Conservation (phyloP, 768 basidiomycete species). For the Podaxis pistillaris region DNA sequence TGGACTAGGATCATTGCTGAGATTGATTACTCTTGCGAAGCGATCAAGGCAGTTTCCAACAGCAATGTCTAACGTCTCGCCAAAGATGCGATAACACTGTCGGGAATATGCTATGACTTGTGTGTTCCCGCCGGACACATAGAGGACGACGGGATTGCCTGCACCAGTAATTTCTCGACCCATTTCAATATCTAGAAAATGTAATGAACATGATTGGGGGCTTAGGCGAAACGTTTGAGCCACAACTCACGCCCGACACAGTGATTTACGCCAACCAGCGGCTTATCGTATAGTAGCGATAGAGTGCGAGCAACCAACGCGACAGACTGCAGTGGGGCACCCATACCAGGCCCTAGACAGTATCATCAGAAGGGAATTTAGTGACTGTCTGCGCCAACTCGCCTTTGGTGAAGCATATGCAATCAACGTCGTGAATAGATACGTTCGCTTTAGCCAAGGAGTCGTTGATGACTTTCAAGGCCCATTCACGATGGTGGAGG, state of each 20-base stretch:
- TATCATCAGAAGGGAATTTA: neutral
- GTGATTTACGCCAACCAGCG: slow-evolving; percentile 97
- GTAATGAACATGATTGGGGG: neutral
- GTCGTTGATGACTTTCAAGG: slow-evolving; percentile 73
- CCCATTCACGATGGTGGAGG: slow-evolving; percentile 94
- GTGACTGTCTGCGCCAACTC: slow-evolving; percentile 14
- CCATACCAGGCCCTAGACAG: slow-evolving; percentile 95
- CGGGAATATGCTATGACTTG: slow-evolving; percentile 99
- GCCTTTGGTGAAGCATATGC: slow-evolving; percentile 98
- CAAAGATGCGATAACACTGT: slow-evolving; percentile 97
- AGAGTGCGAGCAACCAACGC: slow-evolving; percentile 91
- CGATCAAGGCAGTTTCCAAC: slow-evolving; percentile 98
- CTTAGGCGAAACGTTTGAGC: neutral
- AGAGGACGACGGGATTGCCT: slow-evolving; percentile 92
- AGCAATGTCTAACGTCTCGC: slow-evolving; percentile 98
- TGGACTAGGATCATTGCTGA: slow-evolving; percentile 94
- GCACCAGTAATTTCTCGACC: slow-evolving; percentile 94
- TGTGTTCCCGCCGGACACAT: slow-evolving; percentile 98
- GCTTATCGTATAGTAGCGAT: slow-evolving; percentile 84
- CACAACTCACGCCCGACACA: slow-evolving; percentile 86
- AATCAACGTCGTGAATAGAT: slow-evolving; percentile 79
- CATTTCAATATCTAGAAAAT: slow-evolving; percentile 90
- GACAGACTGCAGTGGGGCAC: slow-evolving; percentile 93
- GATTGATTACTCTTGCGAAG: slow-evolving; percentile 90
- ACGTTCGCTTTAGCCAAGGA: slow-evolving; percentile 68